These are phyloP conservation scores for Parathielavia hyrcaniae DNA, from an alignment of 495 filamentous ascomycete genomes.

Conservation along the genomic window DNA sequence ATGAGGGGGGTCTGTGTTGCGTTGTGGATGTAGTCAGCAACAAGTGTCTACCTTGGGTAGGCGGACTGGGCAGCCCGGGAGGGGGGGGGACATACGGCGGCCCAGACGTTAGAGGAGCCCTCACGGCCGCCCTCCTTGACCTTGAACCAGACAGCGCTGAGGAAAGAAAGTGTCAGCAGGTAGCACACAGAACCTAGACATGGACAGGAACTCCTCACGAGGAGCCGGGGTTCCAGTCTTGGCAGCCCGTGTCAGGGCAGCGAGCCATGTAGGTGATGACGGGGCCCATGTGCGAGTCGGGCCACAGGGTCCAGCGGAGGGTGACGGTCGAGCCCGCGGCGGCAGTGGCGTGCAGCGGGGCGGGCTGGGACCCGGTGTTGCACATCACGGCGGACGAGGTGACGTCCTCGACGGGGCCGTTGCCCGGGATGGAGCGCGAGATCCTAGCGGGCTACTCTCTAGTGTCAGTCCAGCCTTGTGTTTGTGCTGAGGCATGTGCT, in stretches of 20 bases:
- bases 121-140: slow-evolving; percentile 53
- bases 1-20: slow-evolving; percentile 41
- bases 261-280: slow-evolving; percentile 62
- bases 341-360: slow-evolving; percentile 46
- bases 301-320: slow-evolving; percentile 61
- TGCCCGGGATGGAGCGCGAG: slow-evolving; percentile 45
- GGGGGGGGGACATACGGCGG: slow-evolving; percentile 14
- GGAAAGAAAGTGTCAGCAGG: not conserved
- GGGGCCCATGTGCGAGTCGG: slow-evolving; percentile 56
- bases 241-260: slow-evolving; percentile 56
- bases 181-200: not conserved
- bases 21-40: too few relatives aligned
- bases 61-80: too few relatives aligned
- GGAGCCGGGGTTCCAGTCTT: slow-evolving; percentile 45
- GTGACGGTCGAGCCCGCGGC: slow-evolving; percentile 51
- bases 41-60: too few relatives aligned
- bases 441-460: slow-evolving; percentile 35
- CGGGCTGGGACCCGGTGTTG: slow-evolving; percentile 45
- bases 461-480: not conserved
- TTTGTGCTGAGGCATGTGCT: too few relatives aligned
- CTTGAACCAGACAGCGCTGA: slow-evolving; percentile 53
- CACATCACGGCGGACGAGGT: slow-evolving; percentile 45
- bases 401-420: slow-evolving; percentile 46
- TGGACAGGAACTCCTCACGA: slow-evolving; percentile 26
- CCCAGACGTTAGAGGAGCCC: slow-evolving; percentile 36